Conservation (phyloP, 2,329 filamentous ascomycete species). For the Fonsecaea nubica region DNA sequence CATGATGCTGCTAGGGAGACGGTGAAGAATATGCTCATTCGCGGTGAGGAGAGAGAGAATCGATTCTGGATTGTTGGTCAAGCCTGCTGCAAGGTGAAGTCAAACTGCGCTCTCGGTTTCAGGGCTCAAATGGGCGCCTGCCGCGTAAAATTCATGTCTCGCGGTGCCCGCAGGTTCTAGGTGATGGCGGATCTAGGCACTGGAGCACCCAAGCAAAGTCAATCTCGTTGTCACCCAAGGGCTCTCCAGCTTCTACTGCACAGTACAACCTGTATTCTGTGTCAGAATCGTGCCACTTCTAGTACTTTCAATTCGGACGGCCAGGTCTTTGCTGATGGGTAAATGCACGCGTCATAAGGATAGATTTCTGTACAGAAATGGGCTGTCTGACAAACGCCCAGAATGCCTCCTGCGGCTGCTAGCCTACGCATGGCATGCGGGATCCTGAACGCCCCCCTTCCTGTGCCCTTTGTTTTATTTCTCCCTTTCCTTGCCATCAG, state of each 20-base stretch:
- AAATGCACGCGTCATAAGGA: slow-evolving; percentile 16
- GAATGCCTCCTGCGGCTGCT: neutral
- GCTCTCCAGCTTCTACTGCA: neutral
- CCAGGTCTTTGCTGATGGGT: slow-evolving; percentile 2
- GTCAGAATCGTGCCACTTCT: neutral
- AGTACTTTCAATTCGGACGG: neutral
- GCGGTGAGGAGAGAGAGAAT: slow-evolving; percentile 21
- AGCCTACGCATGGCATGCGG: neutral
- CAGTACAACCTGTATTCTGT: neutral
- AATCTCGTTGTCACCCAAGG: neutral
- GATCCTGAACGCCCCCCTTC: slow-evolving; percentile 11
- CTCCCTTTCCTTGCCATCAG: slow-evolving; percentile 31
- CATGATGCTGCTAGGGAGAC: slow-evolving; percentile 37
- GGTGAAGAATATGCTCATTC: slow-evolving; percentile 13
- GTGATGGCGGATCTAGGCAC: slow-evolving; percentile 9
- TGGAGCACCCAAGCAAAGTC: neutral
- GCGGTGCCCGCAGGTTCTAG: slow-evolving; percentile 6
- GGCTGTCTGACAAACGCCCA: slow-evolving; percentile 5
- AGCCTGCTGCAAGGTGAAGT: slow-evolving; percentile 19
- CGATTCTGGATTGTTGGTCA: slow-evolving; percentile 18
- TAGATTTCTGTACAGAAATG: slow-evolving; percentile 16
- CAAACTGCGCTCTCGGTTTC: slow-evolving; percentile 22
- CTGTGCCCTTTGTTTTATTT: slow-evolving; percentile 23
- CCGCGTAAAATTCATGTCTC: slow-evolving; percentile 13
- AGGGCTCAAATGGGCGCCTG: slow-evolving; percentile 23